These are phyloP conservation scores for Hanseniaspora vineae DNA, from an alignment of 805 yeast species.

Conservation along the genomic window DNA sequence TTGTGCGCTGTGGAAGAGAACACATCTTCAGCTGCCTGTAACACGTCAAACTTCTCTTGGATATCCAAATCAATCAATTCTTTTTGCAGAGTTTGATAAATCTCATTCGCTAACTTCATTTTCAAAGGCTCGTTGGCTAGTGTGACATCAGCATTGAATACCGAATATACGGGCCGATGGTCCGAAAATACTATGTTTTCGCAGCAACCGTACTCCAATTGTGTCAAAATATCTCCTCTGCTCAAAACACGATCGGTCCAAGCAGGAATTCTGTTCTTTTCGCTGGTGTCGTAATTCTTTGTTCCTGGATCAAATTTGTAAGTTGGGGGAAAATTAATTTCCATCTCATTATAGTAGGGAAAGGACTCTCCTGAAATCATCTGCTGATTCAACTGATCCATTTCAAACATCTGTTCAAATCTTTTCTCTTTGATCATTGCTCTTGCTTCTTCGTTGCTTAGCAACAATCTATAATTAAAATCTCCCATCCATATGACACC, in stretches of 20 bases:
- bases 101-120: constrained; percentile 35
- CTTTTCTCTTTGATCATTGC: constrained; percentile 35
- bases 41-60: constrained; percentile 39
- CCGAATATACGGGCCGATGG: constrained; percentile 79
- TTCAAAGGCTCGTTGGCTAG: constrained; percentile 49
- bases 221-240: constrained; percentile 46
- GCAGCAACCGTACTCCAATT: constrained; percentile 45
- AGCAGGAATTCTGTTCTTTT: constrained; percentile 86
- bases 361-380: constrained; percentile 66
- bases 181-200: constrained; percentile 60
- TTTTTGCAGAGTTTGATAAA: constrained; percentile 40
- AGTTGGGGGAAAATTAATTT: constrained; percentile 76
- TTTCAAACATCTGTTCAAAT: constrained; percentile 41
- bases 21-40: constrained; percentile 40
- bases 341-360: constrained; percentile 72
- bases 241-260: constrained; percentile 91
- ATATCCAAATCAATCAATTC: constrained; percentile 29
- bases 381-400: constrained; percentile 71
- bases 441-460: constrained; percentile 61
- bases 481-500: constrained; percentile 87
- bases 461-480: constrained; percentile 70
- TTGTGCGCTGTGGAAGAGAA: neutral
- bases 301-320: constrained; percentile 90
- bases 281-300: constrained; percentile 71
- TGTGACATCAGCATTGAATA: constrained; percentile 49